Base-by-base conservation (phyloP, 345 rosid species). In the Hirschfeldia incana region DNA sequence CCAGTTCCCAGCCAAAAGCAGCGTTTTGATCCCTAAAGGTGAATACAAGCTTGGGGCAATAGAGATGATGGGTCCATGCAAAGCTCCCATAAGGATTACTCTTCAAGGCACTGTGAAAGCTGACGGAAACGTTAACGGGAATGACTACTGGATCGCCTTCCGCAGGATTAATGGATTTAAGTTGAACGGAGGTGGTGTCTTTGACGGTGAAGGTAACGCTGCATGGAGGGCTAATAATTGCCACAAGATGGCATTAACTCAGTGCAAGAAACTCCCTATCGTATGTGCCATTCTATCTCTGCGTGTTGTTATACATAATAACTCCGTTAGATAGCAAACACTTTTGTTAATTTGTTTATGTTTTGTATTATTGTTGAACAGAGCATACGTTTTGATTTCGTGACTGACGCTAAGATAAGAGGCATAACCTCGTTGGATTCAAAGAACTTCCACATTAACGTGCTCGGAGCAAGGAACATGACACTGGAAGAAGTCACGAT, bases 141-240 rank as follows among this genome's bases (percentile, higher is more conserved):
- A 67, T 9, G 77, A 78, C 4, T 30, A 37, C 9, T 90, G 95
- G 92, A 55, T 92, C 59, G 68, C 69, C 28, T 92, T 92, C 74
- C 84, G 90, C 15, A n/a, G 72, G 11, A 72, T 89, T 3, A 21
- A 85, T 34, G 85, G 85, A 27, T 78, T 81, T 67, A 71, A 82
- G 4, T 68, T 92, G 58, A 83, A 84, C 46, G 97, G 97, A 0
- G 76, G 79, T 7, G 95, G 97, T 58, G 78, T 77, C 11, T 44
- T 90, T 6, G 91, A 92, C 34, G 97, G 95, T 73, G 91, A 88
- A 72, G 97, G 97, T 15, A 26, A 77, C 13, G 30, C 77, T 0
- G 83, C 81, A 42, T 92, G 97, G 97, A 67, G 86, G 29, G 83
- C 76, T 2, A 80, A 80, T 4, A 69, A 80, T 32, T 80, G 83